Conservation (phyloP, 129 eudicot species). For the Kitagawia praeruptora region DNA sequence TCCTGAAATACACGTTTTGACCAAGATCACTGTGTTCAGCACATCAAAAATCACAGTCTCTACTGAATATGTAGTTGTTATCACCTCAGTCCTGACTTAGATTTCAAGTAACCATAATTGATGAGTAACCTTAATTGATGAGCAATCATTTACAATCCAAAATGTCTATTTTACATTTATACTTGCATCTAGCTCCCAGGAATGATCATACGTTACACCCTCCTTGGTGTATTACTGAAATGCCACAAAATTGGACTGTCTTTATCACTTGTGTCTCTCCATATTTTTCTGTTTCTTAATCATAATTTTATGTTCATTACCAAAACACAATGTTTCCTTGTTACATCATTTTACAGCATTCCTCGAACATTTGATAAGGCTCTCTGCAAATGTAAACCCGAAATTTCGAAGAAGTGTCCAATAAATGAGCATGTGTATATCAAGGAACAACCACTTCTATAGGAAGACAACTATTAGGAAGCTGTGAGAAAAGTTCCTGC, state of each 20-base stretch:
- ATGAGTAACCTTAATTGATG: not conserved
- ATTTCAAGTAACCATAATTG: not conserved
- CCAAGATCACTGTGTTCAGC: not conserved
- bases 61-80: not conserved
- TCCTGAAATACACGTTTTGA: no score
- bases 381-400: conserved; percentile 3
- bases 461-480: not conserved
- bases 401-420: not conserved
- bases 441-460: not conserved
- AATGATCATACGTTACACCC: not conserved
- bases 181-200: not conserved
- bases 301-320: not conserved
- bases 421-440: not conserved
- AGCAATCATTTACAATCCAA: not conserved
- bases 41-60: not conserved
- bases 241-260: not conserved
- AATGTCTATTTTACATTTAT: not conserved
- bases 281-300: not conserved
- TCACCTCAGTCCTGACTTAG: not conserved
- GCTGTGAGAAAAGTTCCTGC: not conserved
- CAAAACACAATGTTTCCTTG: not conserved
- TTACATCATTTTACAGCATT: not conserved
- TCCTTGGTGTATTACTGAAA: not conserved
- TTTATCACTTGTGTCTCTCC: not conserved
- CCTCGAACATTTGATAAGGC: not conserved